Percentiles rank a stretch among this genome's conserved stretches.
These are phyloP conservation scores for Boletus huronensis DNA, from an alignment of 768 basidiomycete species.

Conservation along the genomic window DNA sequence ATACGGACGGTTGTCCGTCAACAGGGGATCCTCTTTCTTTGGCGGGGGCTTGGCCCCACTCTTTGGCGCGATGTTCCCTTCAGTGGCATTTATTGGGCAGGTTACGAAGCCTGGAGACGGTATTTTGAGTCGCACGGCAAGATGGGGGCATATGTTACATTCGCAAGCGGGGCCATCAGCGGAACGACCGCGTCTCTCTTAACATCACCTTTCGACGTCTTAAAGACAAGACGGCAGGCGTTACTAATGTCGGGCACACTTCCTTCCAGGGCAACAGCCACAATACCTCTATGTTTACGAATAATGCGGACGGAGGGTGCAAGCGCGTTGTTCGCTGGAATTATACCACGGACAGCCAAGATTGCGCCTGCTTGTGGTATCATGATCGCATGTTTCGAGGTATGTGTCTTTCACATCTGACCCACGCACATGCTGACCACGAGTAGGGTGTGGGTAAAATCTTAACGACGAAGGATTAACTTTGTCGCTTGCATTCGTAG, in stretches of 20 bases:
- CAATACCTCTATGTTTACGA: slow-evolving; percentile 60
- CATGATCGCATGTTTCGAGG: slow-evolving; percentile 97
- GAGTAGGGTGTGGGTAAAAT: slow-evolving; percentile 57
- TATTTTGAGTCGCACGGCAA: slow-evolving; percentile 50
- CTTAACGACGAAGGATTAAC: slow-evolving; percentile 38
- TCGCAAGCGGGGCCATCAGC: slow-evolving; percentile 85
- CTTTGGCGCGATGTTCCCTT: slow-evolving; percentile 98
- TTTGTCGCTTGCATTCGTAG: background rate
- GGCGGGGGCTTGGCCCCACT: slow-evolving; percentile 89
- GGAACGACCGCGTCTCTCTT: slow-evolving; percentile 83
- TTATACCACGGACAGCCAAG: slow-evolving; percentile 86
- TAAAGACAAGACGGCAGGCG: slow-evolving; percentile 92
- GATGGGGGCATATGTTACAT: slow-evolving; percentile 67
- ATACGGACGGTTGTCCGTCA: slow-evolving; percentile 55
- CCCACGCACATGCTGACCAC: slow-evolving; percentile 13
- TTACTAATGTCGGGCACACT: slow-evolving; percentile 60
- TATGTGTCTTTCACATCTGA: slow-evolving; percentile 26
- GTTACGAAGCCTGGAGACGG: slow-evolving; percentile 82
- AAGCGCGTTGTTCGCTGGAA: slow-evolving; percentile 76
- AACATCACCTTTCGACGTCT: slow-evolving; percentile 94
- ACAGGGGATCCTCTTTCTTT: slow-evolving; percentile 70
- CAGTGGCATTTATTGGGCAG: slow-evolving; percentile 95
- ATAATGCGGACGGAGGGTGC: slow-evolving; percentile 79
- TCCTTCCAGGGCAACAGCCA: slow-evolving; percentile 40
- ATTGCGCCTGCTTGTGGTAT: slow-evolving; percentile 98